phyloP scores from a whole-genome alignment of 2,329 filamentous ascomycete species.

The Fusarium veterinarium region DNA sequence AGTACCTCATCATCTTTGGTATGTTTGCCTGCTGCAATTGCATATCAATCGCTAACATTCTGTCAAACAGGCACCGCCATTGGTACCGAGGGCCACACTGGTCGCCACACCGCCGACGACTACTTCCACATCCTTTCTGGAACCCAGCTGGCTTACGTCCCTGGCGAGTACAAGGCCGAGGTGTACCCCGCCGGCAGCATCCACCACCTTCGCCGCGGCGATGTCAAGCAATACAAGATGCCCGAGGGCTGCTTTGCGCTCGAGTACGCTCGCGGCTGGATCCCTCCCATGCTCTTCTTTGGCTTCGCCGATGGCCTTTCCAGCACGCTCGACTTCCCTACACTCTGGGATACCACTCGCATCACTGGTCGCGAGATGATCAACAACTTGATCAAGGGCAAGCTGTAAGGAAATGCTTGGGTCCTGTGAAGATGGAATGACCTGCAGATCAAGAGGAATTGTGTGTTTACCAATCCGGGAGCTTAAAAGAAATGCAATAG shows the following conservation, averaged over 20 bases:
- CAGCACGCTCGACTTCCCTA: conserved; percentile 87
- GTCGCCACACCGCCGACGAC: conserved; percentile 91
- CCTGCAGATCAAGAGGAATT: background rate
- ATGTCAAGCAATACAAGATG: conserved; percentile 87
- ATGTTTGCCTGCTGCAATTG: conserved; percentile 10
- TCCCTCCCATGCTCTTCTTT: conserved; percentile 92
- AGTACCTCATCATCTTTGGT: conserved; percentile 90
- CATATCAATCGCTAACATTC: conserved; percentile 12
- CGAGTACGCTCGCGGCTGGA: conserved; percentile 89
- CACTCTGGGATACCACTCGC: conserved; percentile 80
- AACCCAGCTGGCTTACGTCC: conserved; percentile 79
- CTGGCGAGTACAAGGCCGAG: conserved; percentile 74
- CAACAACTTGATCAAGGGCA: conserved; percentile 74
- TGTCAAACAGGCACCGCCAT: conserved; percentile 68
- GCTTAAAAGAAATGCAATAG: background rate
- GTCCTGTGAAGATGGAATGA: background rate
- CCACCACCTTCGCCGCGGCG: conserved; percentile 77
- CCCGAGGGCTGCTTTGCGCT: conserved; percentile 80
- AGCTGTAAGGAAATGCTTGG: conserved; percentile 64
- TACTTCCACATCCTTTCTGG: conserved; percentile 92
- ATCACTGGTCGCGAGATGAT: conserved; percentile 84
- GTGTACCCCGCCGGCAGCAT: conserved; percentile 76
- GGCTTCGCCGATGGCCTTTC: conserved; percentile 84
- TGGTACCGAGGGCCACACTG: conserved; percentile 88
- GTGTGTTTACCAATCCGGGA: conserved; percentile 1